Conservation (phyloP, 768 basidiomycete species). For the Hericium alpestre region DNA sequence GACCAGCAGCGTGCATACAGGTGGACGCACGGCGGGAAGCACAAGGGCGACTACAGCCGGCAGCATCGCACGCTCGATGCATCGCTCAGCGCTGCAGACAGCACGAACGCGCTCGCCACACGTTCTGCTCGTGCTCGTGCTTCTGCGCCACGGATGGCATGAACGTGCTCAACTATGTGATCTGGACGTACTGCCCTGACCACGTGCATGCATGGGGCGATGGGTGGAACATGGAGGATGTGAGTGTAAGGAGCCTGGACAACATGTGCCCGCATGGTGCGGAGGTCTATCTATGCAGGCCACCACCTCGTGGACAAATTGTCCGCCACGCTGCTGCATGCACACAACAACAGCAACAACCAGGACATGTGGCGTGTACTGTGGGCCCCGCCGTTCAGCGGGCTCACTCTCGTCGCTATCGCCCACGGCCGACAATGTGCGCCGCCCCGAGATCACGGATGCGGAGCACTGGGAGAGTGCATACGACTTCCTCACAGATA, state of each 20-base stretch:
- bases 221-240: slow-evolving; percentile 93
- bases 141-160: slow-evolving; percentile 68
- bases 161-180: slow-evolving; percentile 67
- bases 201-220: slow-evolving; percentile 86
- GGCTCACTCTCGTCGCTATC: not conserved
- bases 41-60: slow-evolving; percentile 61
- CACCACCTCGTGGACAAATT: slow-evolving; percentile 25
- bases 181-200: slow-evolving; percentile 85
- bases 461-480: slow-evolving; percentile 36
- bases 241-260: slow-evolving; percentile 78
- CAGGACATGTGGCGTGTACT: no score
- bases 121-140: no score
- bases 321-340: slow-evolving; percentile 5
- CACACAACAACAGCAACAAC: slow-evolving; percentile 30
- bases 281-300: slow-evolving; percentile 20
- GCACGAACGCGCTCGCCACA: slow-evolving; percentile 50
- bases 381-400: no score
- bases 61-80: slow-evolving; percentile 87
- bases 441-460: slow-evolving; percentile 12
- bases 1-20: slow-evolving; percentile 81
- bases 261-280: slow-evolving; percentile 35
- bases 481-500: slow-evolving; percentile 72
- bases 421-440: not conserved
- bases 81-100: slow-evolving; percentile 70
- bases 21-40: slow-evolving; percentile 53